Conservation (phyloP, 2,329 filamentous ascomycete genomes). For the Exophiala spinifera region DNA sequence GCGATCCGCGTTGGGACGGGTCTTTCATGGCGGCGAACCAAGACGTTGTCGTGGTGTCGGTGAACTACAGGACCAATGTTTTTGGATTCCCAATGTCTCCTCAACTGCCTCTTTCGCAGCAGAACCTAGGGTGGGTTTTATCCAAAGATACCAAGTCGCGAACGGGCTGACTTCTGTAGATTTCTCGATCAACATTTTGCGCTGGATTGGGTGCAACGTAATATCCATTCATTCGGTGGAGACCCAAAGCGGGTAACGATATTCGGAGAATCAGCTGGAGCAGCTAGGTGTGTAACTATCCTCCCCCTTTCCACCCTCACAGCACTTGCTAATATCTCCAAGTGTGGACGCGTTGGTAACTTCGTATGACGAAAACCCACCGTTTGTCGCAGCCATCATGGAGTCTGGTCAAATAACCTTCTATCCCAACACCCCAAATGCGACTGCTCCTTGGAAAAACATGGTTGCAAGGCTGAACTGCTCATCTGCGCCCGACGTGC, state of each 20-base stretch:
- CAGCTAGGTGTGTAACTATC: background rate
- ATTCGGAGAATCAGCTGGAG: conserved; percentile 37
- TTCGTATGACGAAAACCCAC: conserved; percentile 19
- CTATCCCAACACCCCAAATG: background rate
- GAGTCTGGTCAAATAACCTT: conserved; percentile 29
- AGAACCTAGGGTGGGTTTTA: conserved; percentile 38
- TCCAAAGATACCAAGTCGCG: too few relatives aligned
- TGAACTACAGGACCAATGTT: conserved; percentile 33
- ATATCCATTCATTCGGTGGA: conserved; percentile 36
- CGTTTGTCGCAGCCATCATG: conserved; percentile 32
- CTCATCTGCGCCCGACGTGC: too few relatives aligned
- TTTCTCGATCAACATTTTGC: conserved; percentile 25
- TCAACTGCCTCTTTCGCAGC: conserved; percentile 32
- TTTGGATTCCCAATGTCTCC: conserved; percentile 41
- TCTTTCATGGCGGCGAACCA: conserved; percentile 35
- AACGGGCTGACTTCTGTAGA: too few relatives aligned
- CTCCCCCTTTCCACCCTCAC: background rate
- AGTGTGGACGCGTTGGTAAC: conserved; percentile 25
- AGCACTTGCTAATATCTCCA: too few relatives aligned
- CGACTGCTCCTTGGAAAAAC: background rate
- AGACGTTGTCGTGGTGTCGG: conserved; percentile 35
- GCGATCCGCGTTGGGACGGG: too few relatives aligned
- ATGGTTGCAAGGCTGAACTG: conserved; percentile 8
- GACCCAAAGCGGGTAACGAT: conserved; percentile 37
- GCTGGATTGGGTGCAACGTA: conserved; percentile 37